Evolutionary conservation across 2,329 filamentous ascomycete genomes (phyloP).

Genomic region (Calonectria pauciramosa): DNA sequence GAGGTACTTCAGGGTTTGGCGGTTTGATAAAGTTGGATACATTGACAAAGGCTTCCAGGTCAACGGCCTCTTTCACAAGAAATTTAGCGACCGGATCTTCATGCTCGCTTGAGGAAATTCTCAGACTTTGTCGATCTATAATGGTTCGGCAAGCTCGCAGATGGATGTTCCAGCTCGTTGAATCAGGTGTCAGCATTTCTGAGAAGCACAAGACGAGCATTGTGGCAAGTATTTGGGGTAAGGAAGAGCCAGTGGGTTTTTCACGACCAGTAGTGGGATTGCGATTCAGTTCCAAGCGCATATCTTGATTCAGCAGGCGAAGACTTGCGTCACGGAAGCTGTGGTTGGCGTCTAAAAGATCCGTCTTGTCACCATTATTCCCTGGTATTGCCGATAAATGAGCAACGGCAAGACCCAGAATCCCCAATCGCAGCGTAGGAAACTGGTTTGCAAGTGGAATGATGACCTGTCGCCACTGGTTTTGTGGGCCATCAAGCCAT

Average conservation of each 20-base stretch:
- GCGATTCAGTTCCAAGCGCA: background rate
- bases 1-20: background rate
- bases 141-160: constrained; percentile 16
- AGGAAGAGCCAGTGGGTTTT: background rate
- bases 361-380: background rate
- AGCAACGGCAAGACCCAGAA: constrained; percentile 25
- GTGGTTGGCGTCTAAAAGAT: constrained; percentile 13
- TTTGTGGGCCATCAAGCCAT: constrained; percentile 38
- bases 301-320: constrained; percentile 18
- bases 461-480: constrained; percentile 34
- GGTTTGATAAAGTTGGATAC: constrained; percentile 20
- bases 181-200: constrained; percentile 20
- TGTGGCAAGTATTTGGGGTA: constrained; percentile 16
- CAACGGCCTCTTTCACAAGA: constrained; percentile 17
- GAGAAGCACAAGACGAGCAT: constrained; percentile 22
- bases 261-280: background rate
- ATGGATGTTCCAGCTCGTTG: constrained; percentile 20
- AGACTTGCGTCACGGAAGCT: constrained; percentile 20
- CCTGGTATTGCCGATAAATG: constrained; percentile 8
- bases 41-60: constrained; percentile 13
- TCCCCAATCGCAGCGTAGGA: constrained; percentile 33
- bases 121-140: constrained; percentile 1
- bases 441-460: constrained; percentile 27
- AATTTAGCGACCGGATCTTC: constrained; percentile 16
- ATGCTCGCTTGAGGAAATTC: background rate